Evolutionary conservation across 176 grass and related monocot species (phyloP).

Genomic region (Pharus latifolius): DNA sequence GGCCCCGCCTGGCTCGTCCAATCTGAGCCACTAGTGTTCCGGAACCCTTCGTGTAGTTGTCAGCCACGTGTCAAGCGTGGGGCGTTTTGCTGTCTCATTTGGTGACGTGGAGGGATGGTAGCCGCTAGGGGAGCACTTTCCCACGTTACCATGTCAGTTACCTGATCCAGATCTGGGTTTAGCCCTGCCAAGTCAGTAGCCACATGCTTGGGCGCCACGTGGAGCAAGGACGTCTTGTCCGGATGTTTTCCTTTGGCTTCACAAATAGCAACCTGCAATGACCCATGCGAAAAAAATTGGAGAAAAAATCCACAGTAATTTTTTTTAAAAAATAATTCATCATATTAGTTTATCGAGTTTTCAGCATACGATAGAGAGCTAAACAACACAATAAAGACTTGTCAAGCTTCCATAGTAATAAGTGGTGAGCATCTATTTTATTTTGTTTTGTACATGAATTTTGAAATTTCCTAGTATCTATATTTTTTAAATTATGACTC

Average conservation of each 20-base stretch:
- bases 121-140: background rate
- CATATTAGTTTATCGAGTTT: too few relatives aligned
- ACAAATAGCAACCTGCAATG: too few relatives aligned
- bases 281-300: conserved; percentile 6
- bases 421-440: too few relatives aligned
- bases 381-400: too few relatives aligned
- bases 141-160: background rate
- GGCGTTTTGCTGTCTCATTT: background rate
- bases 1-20: background rate
- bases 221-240: background rate
- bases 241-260: background rate
- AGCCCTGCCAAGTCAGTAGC: background rate
- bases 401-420: too few relatives aligned
- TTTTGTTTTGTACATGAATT: too few relatives aligned
- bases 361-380: too few relatives aligned
- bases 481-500: too few relatives aligned
- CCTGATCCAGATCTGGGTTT: background rate
- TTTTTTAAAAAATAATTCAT: too few relatives aligned
- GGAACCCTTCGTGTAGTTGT: background rate
- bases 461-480: too few relatives aligned
- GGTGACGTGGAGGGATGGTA: conserved; percentile 4
- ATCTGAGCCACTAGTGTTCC: conserved; percentile 23
- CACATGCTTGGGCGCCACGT: background rate
- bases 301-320: too few relatives aligned
- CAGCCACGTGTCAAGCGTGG: background rate